These are phyloP conservation scores for Chlorella sp. DNA, from an alignment of 139 green algal species.

Conservation along the genomic window DNA sequence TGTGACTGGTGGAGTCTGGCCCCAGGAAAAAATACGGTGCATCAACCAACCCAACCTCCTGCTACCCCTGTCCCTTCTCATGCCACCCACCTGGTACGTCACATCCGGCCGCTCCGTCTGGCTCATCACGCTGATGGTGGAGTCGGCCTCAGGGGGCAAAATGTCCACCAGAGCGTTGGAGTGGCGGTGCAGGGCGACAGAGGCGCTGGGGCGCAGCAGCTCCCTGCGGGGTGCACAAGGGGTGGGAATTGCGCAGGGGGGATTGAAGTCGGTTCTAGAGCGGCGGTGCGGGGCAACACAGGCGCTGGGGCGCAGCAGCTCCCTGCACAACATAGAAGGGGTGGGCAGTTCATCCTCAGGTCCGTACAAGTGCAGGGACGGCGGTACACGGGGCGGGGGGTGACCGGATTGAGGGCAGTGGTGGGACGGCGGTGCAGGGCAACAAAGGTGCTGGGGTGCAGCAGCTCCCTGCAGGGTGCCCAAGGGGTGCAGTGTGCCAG, in stretches of 20 bases:
- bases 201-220: constrained; percentile 94
- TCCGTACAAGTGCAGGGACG: no score
- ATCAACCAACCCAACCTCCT: background rate
- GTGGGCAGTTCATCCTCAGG: no score
- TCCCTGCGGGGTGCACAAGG: constrained; percentile 64
- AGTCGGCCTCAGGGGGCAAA: constrained; percentile 98
- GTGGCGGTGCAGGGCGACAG: constrained; percentile 96
- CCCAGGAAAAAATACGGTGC: constrained; percentile 85
- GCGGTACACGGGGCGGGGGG: no score
- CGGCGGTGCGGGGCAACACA: no score
- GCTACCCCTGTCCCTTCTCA: background rate
- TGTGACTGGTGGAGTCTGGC: constrained; percentile 97
- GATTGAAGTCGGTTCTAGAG: no score
- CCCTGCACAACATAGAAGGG: constrained; percentile 46
- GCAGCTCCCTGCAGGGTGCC: no score
- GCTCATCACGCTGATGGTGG: constrained; percentile 93
- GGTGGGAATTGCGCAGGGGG: no score
- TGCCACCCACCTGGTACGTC: constrained; percentile 78
- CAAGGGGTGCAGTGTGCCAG: no score
- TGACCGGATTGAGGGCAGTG: no score
- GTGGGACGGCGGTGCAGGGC: no score
- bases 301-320: no score
- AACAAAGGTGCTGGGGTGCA: no score
- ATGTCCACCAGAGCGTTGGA: constrained; percentile 99
- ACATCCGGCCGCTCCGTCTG: constrained; percentile 95